Base-by-base conservation (phyloP, 2,329 filamentous ascomycete genomes). In the Pestalotiopsis sp. region DNA sequence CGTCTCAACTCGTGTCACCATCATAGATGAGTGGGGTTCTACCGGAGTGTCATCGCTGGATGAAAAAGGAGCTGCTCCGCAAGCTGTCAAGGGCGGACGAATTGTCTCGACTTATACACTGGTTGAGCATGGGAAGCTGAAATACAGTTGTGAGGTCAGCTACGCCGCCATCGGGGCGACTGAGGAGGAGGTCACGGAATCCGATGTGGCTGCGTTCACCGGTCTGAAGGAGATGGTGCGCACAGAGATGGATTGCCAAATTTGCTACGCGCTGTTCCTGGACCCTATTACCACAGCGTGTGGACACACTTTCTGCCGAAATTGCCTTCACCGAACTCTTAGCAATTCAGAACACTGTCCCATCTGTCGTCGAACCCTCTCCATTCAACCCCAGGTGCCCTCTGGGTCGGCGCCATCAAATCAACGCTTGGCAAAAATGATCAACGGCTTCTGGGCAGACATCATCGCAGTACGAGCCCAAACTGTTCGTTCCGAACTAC, bases 281-380 rank as follows among this genome's bases (percentile, higher is more conserved):
- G 92, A 97, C 70, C 94, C 95, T 0, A 84, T 95, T 65, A 97
- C 94, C 0, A 97, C 94, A 0, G 86, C 89, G 1, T 98, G 95
- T 75, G 95, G 95, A 1, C 95, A 98, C 78, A 97, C 94, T 0
- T 95, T 96, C 75, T 98, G 95, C 78, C 90, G 92, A 23, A 87
- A 88, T 69, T 98, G 95, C 77, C 84, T 97, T 25, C 88, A 90
- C 68, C 89, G 92, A 61, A 89, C 93, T 6, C 84, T 97, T 69
- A 92, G 95, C 74, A 92, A 96, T 76, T 92, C 92, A 1, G 87
- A 89, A 68, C 85, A 92, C 67, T 98, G 95, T 76, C 94, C 95
- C 0, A 87, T 94, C 14, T 98, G 95, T 77, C 91, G 95, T 63
- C 87, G 91, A 58, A 81, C 82, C 9, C 80, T 97, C 11, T 80